A percentile compares a stretch with the other conserved stretches of the same genome.
Conservation (phyloP, 2,329 filamentous ascomycete species). For the Hypomyces perniciosus region DNA sequence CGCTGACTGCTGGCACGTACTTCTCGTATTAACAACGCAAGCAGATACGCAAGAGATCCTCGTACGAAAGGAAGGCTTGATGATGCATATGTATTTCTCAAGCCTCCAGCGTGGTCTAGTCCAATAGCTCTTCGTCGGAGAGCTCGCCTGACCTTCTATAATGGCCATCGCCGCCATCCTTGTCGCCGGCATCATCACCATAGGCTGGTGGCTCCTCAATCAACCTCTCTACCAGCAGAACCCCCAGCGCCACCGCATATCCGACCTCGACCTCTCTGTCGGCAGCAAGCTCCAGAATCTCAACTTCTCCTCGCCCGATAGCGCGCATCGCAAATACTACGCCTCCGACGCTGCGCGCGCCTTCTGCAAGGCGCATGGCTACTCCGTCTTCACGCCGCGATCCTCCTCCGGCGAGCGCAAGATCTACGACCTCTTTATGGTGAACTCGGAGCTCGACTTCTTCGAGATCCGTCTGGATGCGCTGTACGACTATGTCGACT, state of each 20-base stretch:
- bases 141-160: background rate
- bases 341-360: slow-evolving; percentile 21
- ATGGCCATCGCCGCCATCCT: background rate
- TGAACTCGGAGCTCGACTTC: slow-evolving; percentile 60
- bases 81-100: no score
- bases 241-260: slow-evolving; percentile 17
- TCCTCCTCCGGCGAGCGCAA: slow-evolving; percentile 23
- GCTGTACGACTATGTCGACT: slow-evolving; percentile 53
- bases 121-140: no score
- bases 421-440: slow-evolving; percentile 50
- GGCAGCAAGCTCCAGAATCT: slow-evolving; percentile 18
- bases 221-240: slow-evolving; percentile 15
- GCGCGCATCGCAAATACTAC: slow-evolving; percentile 22
- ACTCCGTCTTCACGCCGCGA: slow-evolving; percentile 23
- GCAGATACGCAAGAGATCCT: no score
- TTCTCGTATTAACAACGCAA: no score
- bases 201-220: slow-evolving; percentile 15
- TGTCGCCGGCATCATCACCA: slow-evolving; percentile 6
- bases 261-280: slow-evolving; percentile 17
- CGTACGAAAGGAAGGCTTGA: no score
- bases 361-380: slow-evolving; percentile 29
- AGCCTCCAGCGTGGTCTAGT: no score
- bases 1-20: no score
- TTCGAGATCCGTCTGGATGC: slow-evolving; percentile 58
- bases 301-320: slow-evolving; percentile 18